A percentile compares a stretch with the other conserved stretches of the same genome.
phyloP scores from a whole-genome alignment of 2,329 filamentous ascomycete species.

The Cladophialophora bantiana region DNA sequence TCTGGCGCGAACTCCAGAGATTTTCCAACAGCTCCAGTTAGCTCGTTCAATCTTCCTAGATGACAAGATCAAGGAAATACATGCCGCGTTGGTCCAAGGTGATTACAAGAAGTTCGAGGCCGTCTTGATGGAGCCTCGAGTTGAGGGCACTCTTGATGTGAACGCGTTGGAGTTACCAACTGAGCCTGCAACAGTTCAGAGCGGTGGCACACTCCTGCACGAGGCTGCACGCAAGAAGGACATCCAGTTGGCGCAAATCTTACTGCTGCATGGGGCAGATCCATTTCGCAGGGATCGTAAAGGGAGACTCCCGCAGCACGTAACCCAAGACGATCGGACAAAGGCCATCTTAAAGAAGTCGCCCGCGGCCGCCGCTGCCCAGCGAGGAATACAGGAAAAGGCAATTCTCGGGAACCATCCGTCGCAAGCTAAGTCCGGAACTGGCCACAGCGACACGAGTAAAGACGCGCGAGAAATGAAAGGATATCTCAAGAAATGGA shows the following conservation, averaged over 20 bases:
- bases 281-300: slow-evolving; percentile 94
- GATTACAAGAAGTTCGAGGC: slow-evolving; percentile 81
- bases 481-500: slow-evolving; percentile 99
- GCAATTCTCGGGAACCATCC: slow-evolving; percentile 83
- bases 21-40: slow-evolving; percentile 93
- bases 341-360: slow-evolving; percentile 90
- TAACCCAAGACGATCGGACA: slow-evolving; percentile 92
- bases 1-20: slow-evolving; percentile 87
- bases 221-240: slow-evolving; percentile 91
- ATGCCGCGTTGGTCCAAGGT: slow-evolving; percentile 73
- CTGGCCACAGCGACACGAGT: slow-evolving; percentile 63
- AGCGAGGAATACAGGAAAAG: slow-evolving; percentile 95
- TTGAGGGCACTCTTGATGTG: slow-evolving; percentile 87
- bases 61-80: slow-evolving; percentile 81
- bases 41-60: slow-evolving; percentile 90
- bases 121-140: slow-evolving; percentile 80
- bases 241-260: slow-evolving; percentile 82
- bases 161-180: slow-evolving; percentile 89
- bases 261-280: slow-evolving; percentile 92
- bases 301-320: slow-evolving; percentile 93
- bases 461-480: slow-evolving; percentile 97
- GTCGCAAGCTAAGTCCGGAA: slow-evolving; percentile 50
- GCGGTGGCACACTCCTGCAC: slow-evolving; percentile 90
- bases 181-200: slow-evolving; percentile 76
- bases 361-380: slow-evolving; percentile 90